Conservation (phyloP, 2,329 filamentous ascomycete genomes). For the Verticillium nubilum region DNA sequence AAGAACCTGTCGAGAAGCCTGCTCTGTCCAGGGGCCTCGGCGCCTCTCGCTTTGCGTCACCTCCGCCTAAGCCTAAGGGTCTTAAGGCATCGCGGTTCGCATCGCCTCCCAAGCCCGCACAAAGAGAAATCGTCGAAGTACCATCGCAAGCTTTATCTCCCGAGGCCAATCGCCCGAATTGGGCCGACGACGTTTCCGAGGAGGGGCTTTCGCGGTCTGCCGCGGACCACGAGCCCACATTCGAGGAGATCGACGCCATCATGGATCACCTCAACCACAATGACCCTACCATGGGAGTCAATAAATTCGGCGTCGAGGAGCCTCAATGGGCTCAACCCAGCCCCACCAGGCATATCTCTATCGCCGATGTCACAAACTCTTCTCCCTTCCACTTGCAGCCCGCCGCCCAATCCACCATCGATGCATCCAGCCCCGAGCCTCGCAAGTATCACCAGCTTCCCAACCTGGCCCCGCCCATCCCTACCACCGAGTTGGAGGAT, state of each 20-base stretch:
- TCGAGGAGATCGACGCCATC: slow-evolving; percentile 86
- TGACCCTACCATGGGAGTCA: slow-evolving; percentile 69
- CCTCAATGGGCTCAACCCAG: slow-evolving; percentile 42
- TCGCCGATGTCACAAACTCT: slow-evolving; percentile 33
- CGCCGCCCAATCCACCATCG: slow-evolving; percentile 53
- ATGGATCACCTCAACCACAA: slow-evolving; percentile 79
- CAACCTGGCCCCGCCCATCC: slow-evolving; percentile 37
- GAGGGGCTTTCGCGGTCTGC: neutral
- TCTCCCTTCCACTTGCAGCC: slow-evolving; percentile 50
- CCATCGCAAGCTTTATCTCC: neutral
- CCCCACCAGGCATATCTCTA: slow-evolving; percentile 29
- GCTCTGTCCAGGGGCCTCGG: slow-evolving; percentile 31
- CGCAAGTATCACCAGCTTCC: slow-evolving; percentile 44
- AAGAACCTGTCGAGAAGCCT: slow-evolving; percentile 1
- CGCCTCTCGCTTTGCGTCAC: slow-evolving; percentile 43
- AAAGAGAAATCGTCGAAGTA: slow-evolving; percentile 2
- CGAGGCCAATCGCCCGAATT: neutral
- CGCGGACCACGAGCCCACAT: slow-evolving; percentile 42
- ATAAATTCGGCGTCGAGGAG: slow-evolving; percentile 44
- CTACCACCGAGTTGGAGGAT: slow-evolving; percentile 54
- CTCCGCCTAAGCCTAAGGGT: slow-evolving; percentile 34
- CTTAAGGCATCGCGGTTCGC: slow-evolving; percentile 40
- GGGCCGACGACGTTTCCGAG: neutral
- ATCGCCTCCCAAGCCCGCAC: slow-evolving; percentile 19
- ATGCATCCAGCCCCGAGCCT: slow-evolving; percentile 70